These are phyloP conservation scores for Trebouxia sp. DNA, from an alignment of 139 green algal genomes.

Conservation along the genomic window DNA sequence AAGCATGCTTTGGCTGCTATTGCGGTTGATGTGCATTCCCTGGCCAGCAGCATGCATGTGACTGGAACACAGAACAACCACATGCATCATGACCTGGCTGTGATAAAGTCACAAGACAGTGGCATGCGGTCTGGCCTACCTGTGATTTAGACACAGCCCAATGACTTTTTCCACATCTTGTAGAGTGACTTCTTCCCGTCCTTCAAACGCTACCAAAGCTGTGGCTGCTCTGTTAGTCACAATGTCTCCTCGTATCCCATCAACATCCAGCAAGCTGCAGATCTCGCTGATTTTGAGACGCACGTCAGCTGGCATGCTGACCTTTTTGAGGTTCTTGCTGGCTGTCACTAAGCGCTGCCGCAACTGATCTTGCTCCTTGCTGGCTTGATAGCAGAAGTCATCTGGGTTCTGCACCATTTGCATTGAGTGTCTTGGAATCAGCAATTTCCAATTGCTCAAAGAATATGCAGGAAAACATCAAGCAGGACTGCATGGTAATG, in stretches of 20 bases:
- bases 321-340: constrained; percentile 47
- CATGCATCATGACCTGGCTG: too few species aligned
- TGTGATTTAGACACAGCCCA: constrained; percentile 83
- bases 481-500: too few species aligned
- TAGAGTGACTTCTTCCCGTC: constrained; percentile 65
- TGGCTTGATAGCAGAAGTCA: constrained; percentile 51
- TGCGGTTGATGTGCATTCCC: too few species aligned
- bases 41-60: too few species aligned
- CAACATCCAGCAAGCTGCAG: constrained; percentile 86
- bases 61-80: too few species aligned
- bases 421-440: too few species aligned
- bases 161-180: constrained; percentile 82
- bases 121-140: constrained; percentile 39
- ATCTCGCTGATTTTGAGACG: constrained; percentile 83
- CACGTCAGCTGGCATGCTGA: constrained; percentile 51
- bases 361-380: constrained; percentile 71
- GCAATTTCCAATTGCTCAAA: not conserved
- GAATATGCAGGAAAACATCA: too few species aligned
- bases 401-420: constrained; percentile 68
- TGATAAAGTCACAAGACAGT: too few species aligned
- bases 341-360: constrained; percentile 65
- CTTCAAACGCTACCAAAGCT: constrained; percentile 84
- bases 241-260: constrained; percentile 93
- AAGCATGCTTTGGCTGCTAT: not conserved
- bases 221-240: constrained; percentile 79